phyloP scores from a whole-genome alignment of 2,329 filamentous ascomycete species.

The Aspergillus sp. region DNA sequence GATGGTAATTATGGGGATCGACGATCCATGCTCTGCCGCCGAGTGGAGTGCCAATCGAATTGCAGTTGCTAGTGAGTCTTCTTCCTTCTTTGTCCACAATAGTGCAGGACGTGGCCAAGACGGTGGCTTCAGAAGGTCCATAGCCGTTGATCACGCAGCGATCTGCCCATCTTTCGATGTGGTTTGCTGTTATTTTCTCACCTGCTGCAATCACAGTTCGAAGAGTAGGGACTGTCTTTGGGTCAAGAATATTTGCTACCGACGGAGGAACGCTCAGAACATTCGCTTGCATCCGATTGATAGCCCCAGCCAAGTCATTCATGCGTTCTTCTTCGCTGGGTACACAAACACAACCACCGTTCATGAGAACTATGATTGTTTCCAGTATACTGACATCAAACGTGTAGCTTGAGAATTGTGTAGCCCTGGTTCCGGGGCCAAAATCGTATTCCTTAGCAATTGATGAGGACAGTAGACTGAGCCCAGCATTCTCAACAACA shows the following conservation, averaged over 20 bases:
- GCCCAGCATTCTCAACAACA: constrained; percentile 60
- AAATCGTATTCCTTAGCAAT: constrained; percentile 53
- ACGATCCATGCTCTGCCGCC: constrained; percentile 40
- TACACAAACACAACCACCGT: constrained; percentile 61
- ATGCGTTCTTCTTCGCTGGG: constrained; percentile 52
- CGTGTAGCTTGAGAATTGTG: constrained; percentile 58
- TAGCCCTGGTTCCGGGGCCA: constrained; percentile 55
- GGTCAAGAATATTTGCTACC: constrained; percentile 51
- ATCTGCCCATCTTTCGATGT: constrained; percentile 46
- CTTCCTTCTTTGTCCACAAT: constrained; percentile 31
- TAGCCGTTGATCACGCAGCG: constrained; percentile 48
- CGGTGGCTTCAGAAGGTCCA: constrained; percentile 41
- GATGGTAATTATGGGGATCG: constrained; percentile 36
- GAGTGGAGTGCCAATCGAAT: constrained; percentile 34
- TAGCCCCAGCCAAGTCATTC: constrained; percentile 51
- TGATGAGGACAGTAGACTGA: constrained; percentile 55
- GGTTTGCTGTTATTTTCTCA: constrained; percentile 43
- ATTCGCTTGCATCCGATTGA: constrained; percentile 52
- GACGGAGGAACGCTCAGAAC: constrained; percentile 60
- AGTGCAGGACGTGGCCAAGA: constrained; percentile 32
- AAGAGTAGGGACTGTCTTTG: constrained; percentile 44
- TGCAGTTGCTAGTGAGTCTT: constrained; percentile 27
- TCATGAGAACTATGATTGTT: constrained; percentile 54
- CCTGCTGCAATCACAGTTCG: constrained; percentile 45
- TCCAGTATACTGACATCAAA: constrained; percentile 57